Conservation (phyloP, 1,284 basidiomycete genomes). For the Cystobasidium pallidum region DNA sequence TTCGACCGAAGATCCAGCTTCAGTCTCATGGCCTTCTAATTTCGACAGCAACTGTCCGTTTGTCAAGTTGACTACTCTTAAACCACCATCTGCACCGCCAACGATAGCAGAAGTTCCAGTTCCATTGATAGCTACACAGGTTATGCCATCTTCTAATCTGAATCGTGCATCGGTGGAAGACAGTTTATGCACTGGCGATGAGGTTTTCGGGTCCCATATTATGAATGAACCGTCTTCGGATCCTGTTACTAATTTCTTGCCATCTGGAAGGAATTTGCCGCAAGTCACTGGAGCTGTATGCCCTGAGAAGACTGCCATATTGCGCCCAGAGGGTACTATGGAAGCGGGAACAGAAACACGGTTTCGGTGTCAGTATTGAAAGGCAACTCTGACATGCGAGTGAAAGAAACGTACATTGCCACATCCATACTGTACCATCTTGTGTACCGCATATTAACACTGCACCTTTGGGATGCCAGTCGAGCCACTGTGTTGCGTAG, state of each 20-base stretch:
- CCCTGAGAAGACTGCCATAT: conserved; percentile 93
- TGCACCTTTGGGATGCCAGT: conserved; percentile 93
- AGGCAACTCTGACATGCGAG: too few relatives aligned
- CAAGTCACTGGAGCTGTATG: conserved; percentile 84
- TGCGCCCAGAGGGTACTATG: conserved; percentile 85
- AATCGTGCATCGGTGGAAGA: conserved; percentile 74
- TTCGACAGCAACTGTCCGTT: conserved; percentile 81
- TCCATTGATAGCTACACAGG: conserved; percentile 79
- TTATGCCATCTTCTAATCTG: conserved; percentile 75
- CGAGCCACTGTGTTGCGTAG: conserved; percentile 69
- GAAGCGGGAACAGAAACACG: conserved; percentile 36
- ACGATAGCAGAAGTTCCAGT: conserved; percentile 84
- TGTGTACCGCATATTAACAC: conserved; percentile 90
- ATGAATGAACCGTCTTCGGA: conserved; percentile 82
- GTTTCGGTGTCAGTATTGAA: conserved; percentile 21
- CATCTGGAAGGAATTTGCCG: conserved; percentile 90
- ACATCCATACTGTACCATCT: conserved; percentile 96
- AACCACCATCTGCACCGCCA: conserved; percentile 78
- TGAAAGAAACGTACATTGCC: conserved; percentile 71
- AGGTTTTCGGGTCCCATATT: conserved; percentile 86
- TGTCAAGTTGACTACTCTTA: conserved; percentile 81
- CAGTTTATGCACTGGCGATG: conserved; percentile 79
- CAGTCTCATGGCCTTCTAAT: conserved; percentile 74
- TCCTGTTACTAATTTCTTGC: conserved; percentile 77
- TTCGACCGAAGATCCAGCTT: conserved; percentile 84